Conservation (phyloP, 352 stramenopile genomes). For the Globisporangium emineosum region DNA sequence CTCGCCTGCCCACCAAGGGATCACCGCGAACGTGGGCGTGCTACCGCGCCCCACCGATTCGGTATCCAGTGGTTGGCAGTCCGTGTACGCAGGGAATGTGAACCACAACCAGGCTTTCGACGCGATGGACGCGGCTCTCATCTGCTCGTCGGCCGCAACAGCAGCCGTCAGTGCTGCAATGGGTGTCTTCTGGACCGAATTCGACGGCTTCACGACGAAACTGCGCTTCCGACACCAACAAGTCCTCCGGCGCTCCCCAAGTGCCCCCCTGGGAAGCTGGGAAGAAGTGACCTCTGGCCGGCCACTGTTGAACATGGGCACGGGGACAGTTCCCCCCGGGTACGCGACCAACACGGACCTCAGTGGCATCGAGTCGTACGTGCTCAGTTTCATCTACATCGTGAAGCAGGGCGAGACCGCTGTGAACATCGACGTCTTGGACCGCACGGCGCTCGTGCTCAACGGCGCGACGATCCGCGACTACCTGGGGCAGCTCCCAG, state of each 20-base stretch:
- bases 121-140: constrained; percentile 27
- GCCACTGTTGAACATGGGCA: constrained; percentile 44
- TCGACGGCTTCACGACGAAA: constrained; percentile 64
- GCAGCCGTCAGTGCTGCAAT: constrained; percentile 10
- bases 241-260: constrained; percentile 18
- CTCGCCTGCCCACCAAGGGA: background rate
- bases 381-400: constrained; percentile 51
- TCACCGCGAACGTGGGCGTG: constrained; percentile 13
- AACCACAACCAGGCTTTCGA: constrained; percentile 65
- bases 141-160: constrained; percentile 34
- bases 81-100: constrained; percentile 11
- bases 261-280: constrained; percentile 16
- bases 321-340: constrained; percentile 28
- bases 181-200: constrained; percentile 70
- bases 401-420: constrained; percentile 35
- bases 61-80: constrained; percentile 28
- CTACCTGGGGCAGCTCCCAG: constrained; percentile 33
- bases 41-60: constrained; percentile 14
- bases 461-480: constrained; percentile 50
- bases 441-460: constrained; percentile 33
- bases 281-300: constrained; percentile 38
- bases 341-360: constrained; percentile 50
- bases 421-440: constrained; percentile 38
- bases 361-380: constrained; percentile 38
- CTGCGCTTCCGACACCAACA: constrained; percentile 49